Evolutionary conservation across 2,329 filamentous ascomycete species (phyloP).

Genomic region (Sporothrix pseudoabietina): DNA sequence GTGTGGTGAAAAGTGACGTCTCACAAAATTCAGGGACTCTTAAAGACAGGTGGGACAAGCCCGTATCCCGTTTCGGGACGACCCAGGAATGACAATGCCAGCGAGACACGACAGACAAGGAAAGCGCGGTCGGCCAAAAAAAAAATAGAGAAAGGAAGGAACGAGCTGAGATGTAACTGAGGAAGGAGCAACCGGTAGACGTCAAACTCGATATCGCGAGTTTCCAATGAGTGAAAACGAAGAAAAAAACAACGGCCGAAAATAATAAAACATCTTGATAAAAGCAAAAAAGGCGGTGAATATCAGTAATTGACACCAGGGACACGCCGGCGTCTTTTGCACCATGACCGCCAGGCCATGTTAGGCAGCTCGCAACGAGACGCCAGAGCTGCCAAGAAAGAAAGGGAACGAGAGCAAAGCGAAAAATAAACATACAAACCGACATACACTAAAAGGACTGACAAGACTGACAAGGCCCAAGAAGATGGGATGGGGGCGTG

Average conservation of each 20-base stretch:
- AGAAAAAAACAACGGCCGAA: background rate
- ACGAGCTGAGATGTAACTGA: background rate
- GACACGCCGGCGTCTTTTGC: background rate
- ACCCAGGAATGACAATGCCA: background rate
- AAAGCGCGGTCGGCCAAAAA: slow-evolving; percentile 3
- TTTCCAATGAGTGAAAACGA: background rate
- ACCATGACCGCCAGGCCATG: slow-evolving; percentile 12
- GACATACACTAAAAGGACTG: background rate
- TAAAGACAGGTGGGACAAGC: background rate
- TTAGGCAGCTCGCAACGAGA: slow-evolving; percentile 17
- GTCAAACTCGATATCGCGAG: background rate
- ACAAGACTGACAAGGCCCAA: background rate
- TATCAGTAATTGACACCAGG: background rate
- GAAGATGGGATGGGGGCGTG: background rate
- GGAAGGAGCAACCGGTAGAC: background rate
- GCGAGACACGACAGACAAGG: background rate
- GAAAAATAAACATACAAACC: background rate
- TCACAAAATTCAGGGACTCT: slow-evolving; percentile 1
- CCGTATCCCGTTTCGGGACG: slow-evolving; percentile 24
- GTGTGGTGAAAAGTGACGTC: slow-evolving; percentile 1
- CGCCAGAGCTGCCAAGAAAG: background rate
- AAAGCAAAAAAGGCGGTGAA: background rate
- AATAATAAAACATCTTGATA: background rate
- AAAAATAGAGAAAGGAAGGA: slow-evolving; percentile 3
- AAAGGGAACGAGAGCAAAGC: background rate